phyloP scores from a whole-genome alignment of 2,329 filamentous ascomycete genomes.

The Botrytis porri region DNA sequence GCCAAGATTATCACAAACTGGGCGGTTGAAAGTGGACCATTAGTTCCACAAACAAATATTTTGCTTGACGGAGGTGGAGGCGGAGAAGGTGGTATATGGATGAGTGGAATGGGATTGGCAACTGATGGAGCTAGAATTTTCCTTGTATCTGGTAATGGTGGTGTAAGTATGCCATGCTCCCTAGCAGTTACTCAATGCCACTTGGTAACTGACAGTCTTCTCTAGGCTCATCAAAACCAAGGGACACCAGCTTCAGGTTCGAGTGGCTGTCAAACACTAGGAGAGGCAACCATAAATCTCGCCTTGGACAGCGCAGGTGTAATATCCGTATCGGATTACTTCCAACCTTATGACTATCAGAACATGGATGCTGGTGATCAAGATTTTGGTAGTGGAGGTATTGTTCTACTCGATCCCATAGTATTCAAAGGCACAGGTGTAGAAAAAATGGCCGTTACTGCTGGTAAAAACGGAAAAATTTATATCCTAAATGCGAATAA shows the following conservation, averaged over 20 bases:
- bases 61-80: constrained; percentile 36
- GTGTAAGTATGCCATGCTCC: background rate
- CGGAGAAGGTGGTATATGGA: constrained; percentile 41
- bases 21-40: constrained; percentile 42
- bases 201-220: background rate
- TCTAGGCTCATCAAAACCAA: constrained; percentile 37
- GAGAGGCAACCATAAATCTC: constrained; percentile 47
- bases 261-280: constrained; percentile 39
- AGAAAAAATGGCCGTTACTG: constrained; percentile 40
- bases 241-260: constrained; percentile 38
- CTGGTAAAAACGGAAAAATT: constrained; percentile 43
- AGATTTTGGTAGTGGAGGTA: constrained; percentile 42
- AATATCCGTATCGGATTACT: constrained; percentile 41
- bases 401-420: constrained; percentile 39
- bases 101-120: constrained; percentile 39
- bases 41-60: constrained; percentile 34
- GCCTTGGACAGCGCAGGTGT: constrained; percentile 36
- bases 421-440: constrained; percentile 40
- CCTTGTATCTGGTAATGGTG: constrained; percentile 38
- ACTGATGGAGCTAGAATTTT: constrained; percentile 37
- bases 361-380: constrained; percentile 42
- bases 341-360: constrained; percentile 43
- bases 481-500: constrained; percentile 44
- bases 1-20: constrained; percentile 29
- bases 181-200: background rate